Conservation (phyloP, 1,284 basidiomycete species). For the Apiotrichum gamsii region DNA sequence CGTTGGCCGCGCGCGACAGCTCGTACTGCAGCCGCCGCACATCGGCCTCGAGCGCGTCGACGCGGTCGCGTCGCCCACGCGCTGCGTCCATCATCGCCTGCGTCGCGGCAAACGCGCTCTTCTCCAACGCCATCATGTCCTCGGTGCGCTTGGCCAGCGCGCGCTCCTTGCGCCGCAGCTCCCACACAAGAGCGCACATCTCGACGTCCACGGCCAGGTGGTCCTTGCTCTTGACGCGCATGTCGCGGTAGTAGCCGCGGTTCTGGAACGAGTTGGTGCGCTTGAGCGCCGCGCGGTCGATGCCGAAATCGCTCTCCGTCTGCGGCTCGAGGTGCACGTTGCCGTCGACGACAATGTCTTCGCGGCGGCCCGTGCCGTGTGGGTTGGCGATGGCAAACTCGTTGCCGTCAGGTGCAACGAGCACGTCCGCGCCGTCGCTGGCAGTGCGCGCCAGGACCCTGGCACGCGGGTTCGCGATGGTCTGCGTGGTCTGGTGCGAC, state of each 20-base stretch:
- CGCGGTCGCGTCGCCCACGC: background rate
- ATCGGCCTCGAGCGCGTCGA: conserved; percentile 19
- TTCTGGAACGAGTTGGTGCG: conserved; percentile 21
- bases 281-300: background rate
- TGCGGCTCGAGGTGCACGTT: background rate
- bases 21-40: conserved; percentile 11
- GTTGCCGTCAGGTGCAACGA: conserved; percentile 24
- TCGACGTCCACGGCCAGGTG: conserved; percentile 37
- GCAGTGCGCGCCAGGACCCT: conserved; percentile 31
- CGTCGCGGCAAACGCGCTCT: conserved; percentile 22
- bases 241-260: conserved; percentile 8
- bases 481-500: too few species aligned
- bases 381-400: conserved; percentile 39
- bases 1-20: conserved; percentile 18
- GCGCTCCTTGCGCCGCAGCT: conserved; percentile 27
- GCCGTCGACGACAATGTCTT: background rate
- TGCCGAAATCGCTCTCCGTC: background rate
- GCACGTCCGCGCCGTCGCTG: conserved; percentile 40
- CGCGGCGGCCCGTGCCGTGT: conserved; percentile 28
- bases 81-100: conserved; percentile 23
- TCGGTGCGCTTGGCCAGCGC: conserved; percentile 25
- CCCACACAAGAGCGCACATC: conserved; percentile 32
- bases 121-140: conserved; percentile 32
- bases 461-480: too few species aligned
- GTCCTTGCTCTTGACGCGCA: conserved; percentile 4